A percentile compares a stretch with the other conserved stretches of the same genome.
These are phyloP conservation scores for Zalaria sp. DNA, from an alignment of 2,329 filamentous ascomycete species.

Conservation along the genomic window DNA sequence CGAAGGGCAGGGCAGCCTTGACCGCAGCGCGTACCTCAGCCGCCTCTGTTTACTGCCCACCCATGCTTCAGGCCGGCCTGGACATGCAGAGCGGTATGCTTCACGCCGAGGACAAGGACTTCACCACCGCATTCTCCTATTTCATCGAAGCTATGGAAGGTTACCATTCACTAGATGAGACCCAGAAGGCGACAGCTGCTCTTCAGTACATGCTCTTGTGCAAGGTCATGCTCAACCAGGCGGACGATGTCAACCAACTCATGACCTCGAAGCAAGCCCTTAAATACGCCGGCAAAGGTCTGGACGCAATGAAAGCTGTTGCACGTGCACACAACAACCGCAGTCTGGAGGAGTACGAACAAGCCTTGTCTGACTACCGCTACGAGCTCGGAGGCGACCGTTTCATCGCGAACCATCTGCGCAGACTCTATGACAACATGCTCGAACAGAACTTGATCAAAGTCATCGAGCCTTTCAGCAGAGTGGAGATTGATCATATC, in stretches of 20 bases:
- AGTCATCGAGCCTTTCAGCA: constrained; percentile 96
- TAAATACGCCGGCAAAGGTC: constrained; percentile 87
- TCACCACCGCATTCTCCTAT: constrained; percentile 97
- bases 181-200: constrained; percentile 80
- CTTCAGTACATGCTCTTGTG: constrained; percentile 99
- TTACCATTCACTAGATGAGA: constrained; percentile 85
- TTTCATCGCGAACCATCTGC: constrained; percentile 94
- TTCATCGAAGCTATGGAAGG: constrained; percentile 98
- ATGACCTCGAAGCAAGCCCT: constrained; percentile 94
- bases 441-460: constrained; percentile 99
- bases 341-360: constrained; percentile 93
- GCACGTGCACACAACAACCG: constrained; percentile 90
- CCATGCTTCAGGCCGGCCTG: constrained; percentile 83
- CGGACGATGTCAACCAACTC: constrained; percentile 87
- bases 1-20: constrained; percentile 87
- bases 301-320: constrained; percentile 98
- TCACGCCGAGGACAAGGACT: constrained; percentile 96
- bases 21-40: constrained; percentile 91
- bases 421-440: constrained; percentile 94
- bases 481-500: constrained; percentile 92
- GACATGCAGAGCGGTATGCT: constrained; percentile 99
- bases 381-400: constrained; percentile 88
- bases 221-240: constrained; percentile 98
- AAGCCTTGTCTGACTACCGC: constrained; percentile 75
- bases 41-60: constrained; percentile 93